A percentile compares a stretch with the other conserved stretches of the same genome.
Evolutionary conservation across 352 stramenopile genomes (phyloP).

Genomic region (Globisporangium okanoganense): DNA sequence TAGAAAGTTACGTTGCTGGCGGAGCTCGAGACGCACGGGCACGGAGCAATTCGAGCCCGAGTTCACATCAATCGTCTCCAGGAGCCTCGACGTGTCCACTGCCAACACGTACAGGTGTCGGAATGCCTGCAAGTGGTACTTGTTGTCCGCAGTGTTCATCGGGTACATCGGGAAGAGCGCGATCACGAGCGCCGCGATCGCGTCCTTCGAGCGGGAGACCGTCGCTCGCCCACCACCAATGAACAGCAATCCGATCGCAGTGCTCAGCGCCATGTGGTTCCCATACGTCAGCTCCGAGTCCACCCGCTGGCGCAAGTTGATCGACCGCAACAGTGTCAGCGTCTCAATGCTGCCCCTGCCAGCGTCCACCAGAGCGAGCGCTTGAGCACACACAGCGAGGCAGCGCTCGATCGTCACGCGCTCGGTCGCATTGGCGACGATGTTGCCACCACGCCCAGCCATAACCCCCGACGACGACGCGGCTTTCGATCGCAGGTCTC

Average conservation of each 20-base stretch:
- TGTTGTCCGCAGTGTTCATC: constrained; percentile 92
- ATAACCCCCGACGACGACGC: constrained; percentile 24
- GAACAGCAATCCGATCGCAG: constrained; percentile 96
- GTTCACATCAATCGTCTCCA: constrained; percentile 79
- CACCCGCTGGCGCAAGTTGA: constrained; percentile 75
- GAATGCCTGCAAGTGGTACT: constrained; percentile 85
- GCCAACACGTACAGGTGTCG: constrained; percentile 91
- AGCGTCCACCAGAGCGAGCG: constrained; percentile 94
- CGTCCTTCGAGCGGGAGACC: constrained; percentile 81
- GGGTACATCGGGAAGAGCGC: constrained; percentile 94
- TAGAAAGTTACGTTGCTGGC: background rate
- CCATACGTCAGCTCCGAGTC: constrained; percentile 91
- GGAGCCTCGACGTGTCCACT: constrained; percentile 60
- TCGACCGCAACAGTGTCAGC: constrained; percentile 88
- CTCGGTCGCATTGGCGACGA: constrained; percentile 63
- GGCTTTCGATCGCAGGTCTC: constrained; percentile 51
- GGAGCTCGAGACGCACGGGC: constrained; percentile 40
- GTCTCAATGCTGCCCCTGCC: constrained; percentile 94
- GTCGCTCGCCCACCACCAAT: constrained; percentile 93
- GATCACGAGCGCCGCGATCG: constrained; percentile 93
- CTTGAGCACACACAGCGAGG: constrained; percentile 88
- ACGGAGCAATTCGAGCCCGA: constrained; percentile 44
- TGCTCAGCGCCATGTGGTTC: constrained; percentile 93
- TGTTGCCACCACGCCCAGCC: constrained; percentile 25
- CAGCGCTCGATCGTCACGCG: constrained; percentile 92